Evolutionary conservation across 257 asterid genomes (phyloP).

Genomic region (Rehmannia glutinosa): DNA sequence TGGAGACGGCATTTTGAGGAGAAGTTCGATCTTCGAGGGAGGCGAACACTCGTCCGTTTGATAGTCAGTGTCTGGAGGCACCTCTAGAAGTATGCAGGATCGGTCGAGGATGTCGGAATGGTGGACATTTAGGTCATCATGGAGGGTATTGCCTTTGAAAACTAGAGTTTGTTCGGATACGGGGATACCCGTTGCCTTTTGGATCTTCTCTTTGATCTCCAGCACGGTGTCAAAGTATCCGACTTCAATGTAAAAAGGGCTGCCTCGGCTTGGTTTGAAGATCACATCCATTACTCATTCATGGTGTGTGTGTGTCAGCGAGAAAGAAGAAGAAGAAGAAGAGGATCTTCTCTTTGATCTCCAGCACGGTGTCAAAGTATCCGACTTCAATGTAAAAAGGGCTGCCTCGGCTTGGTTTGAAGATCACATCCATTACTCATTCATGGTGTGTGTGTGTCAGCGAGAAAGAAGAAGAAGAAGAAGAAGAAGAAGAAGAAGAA

Average conservation of each 20-base stretch:
- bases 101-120: constrained; percentile 46
- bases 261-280: constrained; percentile 42
- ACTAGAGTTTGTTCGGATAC: constrained; percentile 44
- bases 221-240: constrained; percentile 59
- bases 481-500: too few relatives aligned
- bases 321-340: background rate
- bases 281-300: constrained; percentile 42
- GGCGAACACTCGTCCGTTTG: background rate
- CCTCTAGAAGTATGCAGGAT: constrained; percentile 37
- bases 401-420: constrained; percentile 39
- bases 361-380: constrained; percentile 54
- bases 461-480: background rate
- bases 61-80: constrained; percentile 18
- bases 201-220: constrained; percentile 66
- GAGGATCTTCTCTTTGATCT: constrained; percentile 55
- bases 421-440: constrained; percentile 46
- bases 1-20: constrained; percentile 35
- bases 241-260: constrained; percentile 47
- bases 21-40: constrained; percentile 30
- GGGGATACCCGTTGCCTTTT: constrained; percentile 43
- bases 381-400: constrained; percentile 58
- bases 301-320: background rate
- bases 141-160: constrained; percentile 48
- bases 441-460: background rate
- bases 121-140: constrained; percentile 55